Percentiles rank a stretch among this genome's conserved stretches.
Conservation (phyloP, 306 rosid species). For the Malus orientalis region DNA sequence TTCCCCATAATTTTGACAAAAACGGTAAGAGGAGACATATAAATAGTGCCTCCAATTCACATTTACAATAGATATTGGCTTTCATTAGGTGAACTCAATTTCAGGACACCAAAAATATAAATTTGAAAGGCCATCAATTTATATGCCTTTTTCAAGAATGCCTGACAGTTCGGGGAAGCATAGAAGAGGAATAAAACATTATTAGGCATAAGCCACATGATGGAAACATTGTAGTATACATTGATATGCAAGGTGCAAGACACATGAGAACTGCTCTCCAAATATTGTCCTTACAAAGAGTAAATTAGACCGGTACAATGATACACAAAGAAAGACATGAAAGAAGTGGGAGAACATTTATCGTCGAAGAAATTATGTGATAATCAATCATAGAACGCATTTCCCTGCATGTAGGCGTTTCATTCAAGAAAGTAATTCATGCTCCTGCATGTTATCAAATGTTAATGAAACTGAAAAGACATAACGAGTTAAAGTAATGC, state of each 20-base stretch:
- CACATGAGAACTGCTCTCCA: neutral
- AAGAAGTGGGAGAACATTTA: neutral
- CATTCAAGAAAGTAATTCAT: neutral
- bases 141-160: constrained; percentile 90
- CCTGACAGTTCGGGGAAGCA: constrained; percentile 42
- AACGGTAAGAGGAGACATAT: constrained; percentile 70
- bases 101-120: too few relatives aligned
- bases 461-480: neutral
- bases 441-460: neutral
- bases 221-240: neutral
- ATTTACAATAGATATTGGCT: constrained; percentile 13
- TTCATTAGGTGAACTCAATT: neutral
- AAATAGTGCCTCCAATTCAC: constrained; percentile 68
- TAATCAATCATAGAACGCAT: neutral
- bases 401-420: neutral
- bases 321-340: neutral
- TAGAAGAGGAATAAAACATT: neutral
- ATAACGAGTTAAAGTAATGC: constrained; percentile 7
- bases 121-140: constrained; percentile 53
- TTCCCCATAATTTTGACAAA: constrained; percentile 81
- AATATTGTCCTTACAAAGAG: neutral
- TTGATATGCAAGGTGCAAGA: neutral
- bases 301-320: neutral
- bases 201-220: constrained; percentile 7
- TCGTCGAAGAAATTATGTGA: neutral